A percentile compares a stretch with the other conserved stretches of the same genome.
phyloP scores from a whole-genome alignment of 768 basidiomycete genomes.

The Suillus sp. region DNA sequence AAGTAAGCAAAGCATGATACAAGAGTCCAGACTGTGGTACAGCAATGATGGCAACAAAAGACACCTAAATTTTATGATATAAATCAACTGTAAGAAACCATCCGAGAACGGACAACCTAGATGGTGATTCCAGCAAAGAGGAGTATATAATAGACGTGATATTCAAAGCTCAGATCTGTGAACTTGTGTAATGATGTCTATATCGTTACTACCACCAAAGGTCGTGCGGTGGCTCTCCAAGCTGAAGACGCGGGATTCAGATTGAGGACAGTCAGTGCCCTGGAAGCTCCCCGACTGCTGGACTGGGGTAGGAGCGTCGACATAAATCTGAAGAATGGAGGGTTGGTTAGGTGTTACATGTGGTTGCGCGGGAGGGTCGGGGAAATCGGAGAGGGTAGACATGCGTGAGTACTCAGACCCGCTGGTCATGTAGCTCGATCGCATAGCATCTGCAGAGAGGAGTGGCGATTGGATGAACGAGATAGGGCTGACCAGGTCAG shows the following conservation, averaged over 20 bases:
- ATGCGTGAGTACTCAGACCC: conserved; percentile 61
- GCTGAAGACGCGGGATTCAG: conserved; percentile 12
- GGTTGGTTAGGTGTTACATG: conserved; percentile 34
- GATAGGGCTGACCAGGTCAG: conserved; percentile 18
- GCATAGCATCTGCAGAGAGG: conserved; percentile 36
- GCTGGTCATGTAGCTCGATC: conserved; percentile 62
- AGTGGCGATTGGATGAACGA: conserved; percentile 22
- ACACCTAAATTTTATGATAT: neutral
- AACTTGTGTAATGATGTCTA: conserved; percentile 21
- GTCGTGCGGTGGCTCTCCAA: conserved; percentile 24
- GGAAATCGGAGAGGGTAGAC: conserved; percentile 75
- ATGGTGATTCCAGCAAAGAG: neutral
- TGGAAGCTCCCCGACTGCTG: neutral
- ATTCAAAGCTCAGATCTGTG: conserved; percentile 20
- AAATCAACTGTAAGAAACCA: neutral
- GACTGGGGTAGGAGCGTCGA: conserved; percentile 29
- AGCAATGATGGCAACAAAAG: neutral
- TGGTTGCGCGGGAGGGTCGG: conserved; percentile 51
- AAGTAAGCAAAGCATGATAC: neutral
- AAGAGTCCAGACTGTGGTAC: neutral
- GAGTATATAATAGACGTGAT: neutral
- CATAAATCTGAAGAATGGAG: conserved; percentile 48
- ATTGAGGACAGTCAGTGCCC: conserved; percentile 11
- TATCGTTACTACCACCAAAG: conserved; percentile 31
- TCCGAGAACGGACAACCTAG: neutral